A percentile compares a stretch with the other conserved stretches of the same genome.
These are phyloP conservation scores for Cadophora luteo-olivacea DNA, from an alignment of 2,329 filamentous ascomycete species.

Conservation along the genomic window DNA sequence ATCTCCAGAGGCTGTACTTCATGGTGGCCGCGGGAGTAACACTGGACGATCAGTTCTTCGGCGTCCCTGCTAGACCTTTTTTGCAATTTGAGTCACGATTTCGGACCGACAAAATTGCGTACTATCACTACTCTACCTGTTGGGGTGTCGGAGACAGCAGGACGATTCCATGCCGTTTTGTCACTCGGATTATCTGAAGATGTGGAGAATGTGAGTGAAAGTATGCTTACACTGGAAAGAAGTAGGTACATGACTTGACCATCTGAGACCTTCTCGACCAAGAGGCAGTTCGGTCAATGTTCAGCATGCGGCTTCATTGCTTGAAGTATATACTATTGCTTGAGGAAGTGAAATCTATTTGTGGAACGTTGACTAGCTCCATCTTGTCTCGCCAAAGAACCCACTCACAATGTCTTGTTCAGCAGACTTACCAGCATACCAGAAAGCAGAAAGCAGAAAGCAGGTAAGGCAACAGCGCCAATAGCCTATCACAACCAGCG, in stretches of 20 bases:
- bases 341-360: background rate
- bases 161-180: no score
- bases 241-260: no score
- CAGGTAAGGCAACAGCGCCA: background rate
- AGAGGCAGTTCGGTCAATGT: no score
- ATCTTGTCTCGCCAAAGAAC: background rate
- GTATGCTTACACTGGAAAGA: no score
- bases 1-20: background rate
- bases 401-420: background rate
- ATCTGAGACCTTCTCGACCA: no score
- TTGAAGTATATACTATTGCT: background rate
- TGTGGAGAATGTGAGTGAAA: no score
- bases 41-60: background rate
- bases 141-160: no score
- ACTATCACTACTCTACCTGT: no score
- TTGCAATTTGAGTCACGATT: background rate
- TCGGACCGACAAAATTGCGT: no score
- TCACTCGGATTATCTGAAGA: no score
- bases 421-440: background rate
- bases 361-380: no score
- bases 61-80: background rate
- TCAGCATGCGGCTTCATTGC: background rate
- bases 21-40: background rate
- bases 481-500: background rate
- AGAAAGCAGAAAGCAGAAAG: no score